A percentile compares a stretch with the other conserved stretches of the same genome.
Conservation (phyloP, 257 asterid species). For the Solanum sejunctum region DNA sequence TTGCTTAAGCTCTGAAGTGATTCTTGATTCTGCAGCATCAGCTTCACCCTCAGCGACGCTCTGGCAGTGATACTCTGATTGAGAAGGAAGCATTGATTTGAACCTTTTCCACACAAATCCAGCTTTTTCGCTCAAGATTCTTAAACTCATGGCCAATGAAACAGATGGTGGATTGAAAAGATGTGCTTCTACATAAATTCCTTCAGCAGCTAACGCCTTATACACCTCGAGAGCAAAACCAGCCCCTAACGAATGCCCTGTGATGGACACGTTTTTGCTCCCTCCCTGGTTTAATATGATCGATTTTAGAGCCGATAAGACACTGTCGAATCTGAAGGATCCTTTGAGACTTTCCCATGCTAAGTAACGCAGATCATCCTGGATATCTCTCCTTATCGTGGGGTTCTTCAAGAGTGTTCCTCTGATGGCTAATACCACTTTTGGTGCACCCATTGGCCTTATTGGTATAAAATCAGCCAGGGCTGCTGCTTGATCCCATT, state of each 20-base stretch:
- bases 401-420: conserved; percentile 62
- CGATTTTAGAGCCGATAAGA: conserved; percentile 24
- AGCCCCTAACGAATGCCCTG: conserved; percentile 73
- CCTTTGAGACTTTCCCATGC: conserved; percentile 69
- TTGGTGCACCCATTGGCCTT: conserved; percentile 65
- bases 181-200: conserved; percentile 55
- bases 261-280: conserved; percentile 43
- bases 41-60: not conserved
- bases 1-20: conserved; percentile 25
- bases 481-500: conserved; percentile 73
- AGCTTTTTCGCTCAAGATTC: conserved; percentile 49
- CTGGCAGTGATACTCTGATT: not conserved
- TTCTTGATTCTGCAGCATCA: not conserved
- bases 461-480: conserved; percentile 46
- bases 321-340: conserved; percentile 39
- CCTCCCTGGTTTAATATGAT: conserved; percentile 34
- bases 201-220: conserved; percentile 54
- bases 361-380: conserved; percentile 64
- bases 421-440: conserved; percentile 47
- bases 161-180: conserved; percentile 75
- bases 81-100: conserved; percentile 30
- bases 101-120: conserved; percentile 52
- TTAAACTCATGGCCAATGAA: conserved; percentile 51
- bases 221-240: conserved; percentile 79
- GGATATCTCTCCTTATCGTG: conserved; percentile 59